These are phyloP conservation scores for Angophora floribunda DNA, from an alignment of 345 rosid genomes.

Conservation along the genomic window DNA sequence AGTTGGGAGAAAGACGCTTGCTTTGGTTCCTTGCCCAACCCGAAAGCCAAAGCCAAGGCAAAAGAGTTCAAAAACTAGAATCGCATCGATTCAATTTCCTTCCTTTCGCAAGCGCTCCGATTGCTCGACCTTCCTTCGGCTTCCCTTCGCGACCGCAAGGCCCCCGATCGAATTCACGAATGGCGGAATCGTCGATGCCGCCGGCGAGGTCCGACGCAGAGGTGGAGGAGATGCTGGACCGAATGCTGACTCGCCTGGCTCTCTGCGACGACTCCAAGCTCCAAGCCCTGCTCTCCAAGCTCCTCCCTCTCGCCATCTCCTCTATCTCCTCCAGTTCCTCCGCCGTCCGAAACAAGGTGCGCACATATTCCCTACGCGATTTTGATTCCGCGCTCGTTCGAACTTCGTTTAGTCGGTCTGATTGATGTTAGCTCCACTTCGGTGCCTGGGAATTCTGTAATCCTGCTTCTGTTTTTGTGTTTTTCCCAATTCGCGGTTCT, in stretches of 20 bases:
- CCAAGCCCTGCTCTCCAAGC: constrained; percentile 57
- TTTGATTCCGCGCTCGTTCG: neutral
- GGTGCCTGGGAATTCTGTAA: neutral
- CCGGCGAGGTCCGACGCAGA: constrained; percentile 57
- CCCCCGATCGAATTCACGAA: neutral
- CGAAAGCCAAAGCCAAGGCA: neutral
- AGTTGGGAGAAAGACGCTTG: too few species aligned
- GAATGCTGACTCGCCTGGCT: constrained; percentile 86
- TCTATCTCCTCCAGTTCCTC: constrained; percentile 61
- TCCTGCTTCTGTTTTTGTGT: neutral
- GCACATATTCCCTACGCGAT: neutral
- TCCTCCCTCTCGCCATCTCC: constrained; percentile 72
- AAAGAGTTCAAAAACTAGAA: neutral
- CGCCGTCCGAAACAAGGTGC: constrained; percentile 68
- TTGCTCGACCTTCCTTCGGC: neutral
- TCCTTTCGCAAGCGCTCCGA: neutral
- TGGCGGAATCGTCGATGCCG: constrained; percentile 47
- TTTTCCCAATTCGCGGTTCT: too few species aligned
- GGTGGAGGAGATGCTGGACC: constrained; percentile 79
- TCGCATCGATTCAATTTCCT: neutral
- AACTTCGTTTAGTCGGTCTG: neutral
- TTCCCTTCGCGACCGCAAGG: neutral
- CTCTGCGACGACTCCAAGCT: constrained; percentile 88
- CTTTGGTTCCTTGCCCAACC: neutral
- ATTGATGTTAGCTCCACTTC: neutral